Evolutionary conservation across 306 rosid species (phyloP).

Genomic region (Rosa rugosa): DNA sequence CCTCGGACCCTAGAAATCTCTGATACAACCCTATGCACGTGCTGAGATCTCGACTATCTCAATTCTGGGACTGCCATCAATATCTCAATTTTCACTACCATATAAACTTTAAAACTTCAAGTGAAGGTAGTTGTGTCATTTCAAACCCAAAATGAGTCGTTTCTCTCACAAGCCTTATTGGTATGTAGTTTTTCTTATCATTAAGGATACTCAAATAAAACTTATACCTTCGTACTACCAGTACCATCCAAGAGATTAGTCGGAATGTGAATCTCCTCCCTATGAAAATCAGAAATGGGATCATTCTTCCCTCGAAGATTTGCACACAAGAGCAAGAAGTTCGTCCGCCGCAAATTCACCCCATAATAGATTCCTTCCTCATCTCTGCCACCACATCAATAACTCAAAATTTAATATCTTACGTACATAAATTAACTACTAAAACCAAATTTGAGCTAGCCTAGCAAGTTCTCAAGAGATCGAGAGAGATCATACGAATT

Average conservation of each 20-base stretch:
- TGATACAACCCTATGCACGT: too few species aligned
- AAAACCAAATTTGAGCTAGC: background rate
- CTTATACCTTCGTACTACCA: constrained; percentile 39
- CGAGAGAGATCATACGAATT: constrained; percentile 13
- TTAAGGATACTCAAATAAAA: background rate
- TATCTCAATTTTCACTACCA: background rate
- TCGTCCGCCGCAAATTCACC: constrained; percentile 47
- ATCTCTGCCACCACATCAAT: constrained; percentile 43
- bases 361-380: constrained; percentile 69
- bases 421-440: background rate
- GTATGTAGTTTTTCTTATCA: background rate
- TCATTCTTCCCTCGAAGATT: constrained; percentile 56
- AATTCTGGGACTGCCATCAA: too few species aligned
- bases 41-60: too few species aligned
- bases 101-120: too few species aligned
- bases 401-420: background rate
- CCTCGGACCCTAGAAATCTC: too few species aligned
- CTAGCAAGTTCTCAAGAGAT: background rate
- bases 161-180: background rate
- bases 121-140: background rate
- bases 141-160: background rate
- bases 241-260: constrained; percentile 38
- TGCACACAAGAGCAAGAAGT: constrained; percentile 57
- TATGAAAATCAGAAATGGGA: constrained; percentile 44
- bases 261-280: constrained; percentile 56